Evolutionary conservation across 2,329 filamentous ascomycete species (phyloP), one percentile per base, ranked within the genome.

Genomic region (Neurospora crassa): DNA sequence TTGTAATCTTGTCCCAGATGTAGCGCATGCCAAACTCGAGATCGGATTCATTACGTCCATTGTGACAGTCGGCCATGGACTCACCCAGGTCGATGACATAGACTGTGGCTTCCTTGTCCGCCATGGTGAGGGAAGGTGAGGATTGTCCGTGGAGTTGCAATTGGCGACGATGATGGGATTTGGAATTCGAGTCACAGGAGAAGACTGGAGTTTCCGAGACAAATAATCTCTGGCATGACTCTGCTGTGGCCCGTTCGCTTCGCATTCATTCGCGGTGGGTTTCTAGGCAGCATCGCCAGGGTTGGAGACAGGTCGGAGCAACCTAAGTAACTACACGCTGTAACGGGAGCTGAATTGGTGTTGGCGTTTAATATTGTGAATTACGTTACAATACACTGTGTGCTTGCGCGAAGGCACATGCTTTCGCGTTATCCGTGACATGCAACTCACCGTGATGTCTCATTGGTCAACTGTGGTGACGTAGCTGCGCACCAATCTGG

Each of bases 11-110:
- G 84, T 98, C 95, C 94, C 95, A 99, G 68, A 98, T 88, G 81
- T 97, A 99, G 73, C 89, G 89, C 89, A 98, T 90, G 68, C 89
- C 88, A 89, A 91, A 99, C 73, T 97, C 93, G 20, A 99, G 87
- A 79, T 98, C 92, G 3, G 91, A 91, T 79, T 95, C 88, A 24
- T 84, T 79, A 75, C 96, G 89, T 37, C 91, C 93, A 82, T 88
- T 86, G 76, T 89, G 88, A 76, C 84, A 87, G 78, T 91, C 84
- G 71, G 86, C 91, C 92, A 97, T 97, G n/a, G 94, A 92, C 77
- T 83, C 85, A 71, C 94, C 94, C 34, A 97, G 84, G 82, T 99
- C 96, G 73, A 99, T 82, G 76, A 99, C 91, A 80, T 96, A 99
- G 63, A 98, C 88, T 0, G 91, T 96, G 10, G 94, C 93, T 83